Base-by-base conservation (phyloP, 371 early-diverging fungal genomes). In the Mortierella sp. region DNA sequence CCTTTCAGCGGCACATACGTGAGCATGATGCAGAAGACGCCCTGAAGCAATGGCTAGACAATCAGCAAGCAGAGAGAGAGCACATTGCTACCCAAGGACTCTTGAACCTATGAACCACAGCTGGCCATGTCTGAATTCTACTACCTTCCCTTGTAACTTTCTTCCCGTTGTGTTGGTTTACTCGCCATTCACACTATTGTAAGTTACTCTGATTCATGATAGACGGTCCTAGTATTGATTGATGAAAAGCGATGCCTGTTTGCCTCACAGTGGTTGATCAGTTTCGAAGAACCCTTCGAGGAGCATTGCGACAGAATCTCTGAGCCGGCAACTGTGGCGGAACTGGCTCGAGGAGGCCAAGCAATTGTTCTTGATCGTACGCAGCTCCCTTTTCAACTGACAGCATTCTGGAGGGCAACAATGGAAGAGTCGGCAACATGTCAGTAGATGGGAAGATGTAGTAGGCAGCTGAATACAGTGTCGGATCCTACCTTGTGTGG, bases 1-100 rank as follows among this genome's bases (percentile, higher is more conserved):
- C 69, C 0, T 69, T 76, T 46, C 77, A 76, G 25, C 65, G 62
- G 0, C 56, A 61, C 28, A 22, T 71, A 6, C 55, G 60, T 5
- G 71, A 63, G 9, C 34, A 59, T 10, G 65, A 60, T 27, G 51
- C 52, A 13, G 64, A 71, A 12, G 71, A 55, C 1, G 56, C 64
- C 22, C 37, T 71, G 60, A 59, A 48, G 28, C 60, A 64, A 19
- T 71, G 71, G 71, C 21, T 71, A 50, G 50, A 51, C 19, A 59
- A 59, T 8, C 64, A 63, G 12, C 57, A 71, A 64, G 22, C 19
- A 8, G 71, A 71, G 14, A 63, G 64, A 31, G 65, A 71, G 17
- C 52, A 49, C 5, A 31, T 58, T n/a, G 71, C 71, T 7, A 63
- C 28, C 7, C 56, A 64, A 31, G 54, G 50, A 1, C 65, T 71